Evolutionary conservation across 257 asterid species (phyloP), one percentile per base, ranked within the genome.

Genomic region (Penstemon barbatus): DNA sequence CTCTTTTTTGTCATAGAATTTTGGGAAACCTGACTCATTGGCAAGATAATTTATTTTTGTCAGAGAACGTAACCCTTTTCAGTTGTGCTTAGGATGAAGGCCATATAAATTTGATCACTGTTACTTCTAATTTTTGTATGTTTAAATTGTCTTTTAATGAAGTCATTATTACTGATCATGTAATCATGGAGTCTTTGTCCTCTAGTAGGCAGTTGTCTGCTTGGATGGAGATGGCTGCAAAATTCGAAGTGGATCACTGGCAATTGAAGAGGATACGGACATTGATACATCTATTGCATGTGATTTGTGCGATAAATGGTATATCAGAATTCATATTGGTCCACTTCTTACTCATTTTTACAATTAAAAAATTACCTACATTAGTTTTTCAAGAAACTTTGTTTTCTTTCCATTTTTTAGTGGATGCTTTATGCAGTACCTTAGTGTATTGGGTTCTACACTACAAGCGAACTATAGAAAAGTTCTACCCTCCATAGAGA

Each of bases 221-320:
- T 85, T 94, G 88, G 97, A 85, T 68, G 96, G 92, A 71, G 96
- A 89, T 83, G 88, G 85, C 84, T 94, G 99, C 91, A 89, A 89
- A 75, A 75, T 94, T 74, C 91, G 88, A 66, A 85, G 85, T 75
- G 89, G 87, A 75, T 84, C 86, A 66, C 85, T 80, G 66, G 76
- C 81, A 63, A 63, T 78, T 65, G 92, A 83, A 75, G 95, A 85
- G 73, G 96, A 87, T 85, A 74, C 90, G 50, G 89, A 83, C 75
- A 77, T 89, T 74, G 99, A 94, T 81, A 94, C 97, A 62, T 90
- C 97, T 55, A 91, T 94, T 82, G 99, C 99, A 68, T 94, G 99
- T 83, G 99, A 94, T 82, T 86, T 88, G 15, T 94, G 99, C 84
- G 97, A 94, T 74, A 82, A 79, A 81, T 94, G 99, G 99, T 90